Conservation (phyloP, 257 asterid genomes). For the Anisodus tanguticus region DNA sequence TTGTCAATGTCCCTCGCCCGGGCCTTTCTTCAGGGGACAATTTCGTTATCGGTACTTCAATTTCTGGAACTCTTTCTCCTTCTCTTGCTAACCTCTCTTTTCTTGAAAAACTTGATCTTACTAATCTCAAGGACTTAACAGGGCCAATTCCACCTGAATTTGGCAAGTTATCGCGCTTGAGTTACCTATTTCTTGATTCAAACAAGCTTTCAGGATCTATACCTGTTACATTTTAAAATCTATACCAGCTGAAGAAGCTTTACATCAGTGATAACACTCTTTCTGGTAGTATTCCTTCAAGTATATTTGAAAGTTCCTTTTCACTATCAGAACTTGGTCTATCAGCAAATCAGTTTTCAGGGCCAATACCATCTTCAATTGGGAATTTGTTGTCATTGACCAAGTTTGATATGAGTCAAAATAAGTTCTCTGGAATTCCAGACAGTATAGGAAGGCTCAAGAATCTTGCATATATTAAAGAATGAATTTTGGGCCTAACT, state of each 20-base stretch:
- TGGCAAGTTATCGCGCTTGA: slow-evolving; percentile 47
- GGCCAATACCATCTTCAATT: slow-evolving; percentile 56
- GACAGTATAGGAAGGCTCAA: slow-evolving; percentile 48
- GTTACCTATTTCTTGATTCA: slow-evolving; percentile 41
- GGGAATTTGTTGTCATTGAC: slow-evolving; percentile 45
- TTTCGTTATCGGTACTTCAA: slow-evolving; percentile 45
- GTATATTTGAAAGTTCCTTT: slow-evolving; percentile 38
- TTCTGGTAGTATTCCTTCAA: slow-evolving; percentile 51
- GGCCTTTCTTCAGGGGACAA: slow-evolving; percentile 45
- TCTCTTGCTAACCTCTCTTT: slow-evolving; percentile 59
- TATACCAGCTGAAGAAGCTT: slow-evolving; percentile 41
- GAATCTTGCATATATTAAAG: slow-evolving; percentile 29
- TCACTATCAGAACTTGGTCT: slow-evolving; percentile 48
- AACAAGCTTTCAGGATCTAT: slow-evolving; percentile 57
- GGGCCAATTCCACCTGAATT: slow-evolving; percentile 60
- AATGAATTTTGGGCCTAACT: too few relatives aligned
- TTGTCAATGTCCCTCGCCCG: slow-evolving; percentile 55
- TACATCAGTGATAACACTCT: slow-evolving; percentile 47
- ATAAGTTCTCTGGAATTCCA: slow-evolving; percentile 62
- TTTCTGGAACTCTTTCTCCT: slow-evolving; percentile 64
- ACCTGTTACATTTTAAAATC: slow-evolving; percentile 42
- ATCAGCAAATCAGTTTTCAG: slow-evolving; percentile 50
- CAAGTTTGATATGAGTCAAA: slow-evolving; percentile 46
- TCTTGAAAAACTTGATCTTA: slow-evolving; percentile 57
- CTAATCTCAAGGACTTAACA: slow-evolving; percentile 51